Evolutionary conservation across 805 yeast genomes (phyloP).

Genomic region (Kregervanrija delftensis): DNA sequence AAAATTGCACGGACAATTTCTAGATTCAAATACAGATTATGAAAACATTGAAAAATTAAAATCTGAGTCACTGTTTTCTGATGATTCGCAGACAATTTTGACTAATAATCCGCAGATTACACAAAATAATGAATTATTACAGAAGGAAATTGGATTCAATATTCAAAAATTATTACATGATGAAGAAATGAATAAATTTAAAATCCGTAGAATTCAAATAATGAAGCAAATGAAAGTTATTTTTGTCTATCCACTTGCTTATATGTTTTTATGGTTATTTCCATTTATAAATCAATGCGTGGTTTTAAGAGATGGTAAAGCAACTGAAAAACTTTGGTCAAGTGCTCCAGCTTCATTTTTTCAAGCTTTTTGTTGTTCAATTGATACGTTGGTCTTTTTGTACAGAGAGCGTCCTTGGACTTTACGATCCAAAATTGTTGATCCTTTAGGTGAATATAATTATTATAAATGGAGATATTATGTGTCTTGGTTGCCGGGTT

Average conservation of each 20-base stretch:
- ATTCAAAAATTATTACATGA: slow-evolving; percentile 39
- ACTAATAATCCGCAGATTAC: slow-evolving; percentile 1
- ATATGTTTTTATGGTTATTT: slow-evolving; percentile 72
- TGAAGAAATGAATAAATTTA: slow-evolving; percentile 55
- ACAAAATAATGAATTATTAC: slow-evolving; percentile 9
- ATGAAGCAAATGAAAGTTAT: slow-evolving; percentile 73
- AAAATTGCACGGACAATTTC: slow-evolving; percentile 22
- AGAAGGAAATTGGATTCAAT: slow-evolving; percentile 22
- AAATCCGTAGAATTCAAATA: slow-evolving; percentile 56
- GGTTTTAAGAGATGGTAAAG: slow-evolving; percentile 42
- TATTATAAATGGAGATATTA: slow-evolving; percentile 17
- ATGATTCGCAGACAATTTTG: neutral
- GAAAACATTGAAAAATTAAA: slow-evolving; percentile 20
- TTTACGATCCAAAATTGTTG: slow-evolving; percentile 20
- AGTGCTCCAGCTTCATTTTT: slow-evolving; percentile 63
- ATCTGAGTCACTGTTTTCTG: slow-evolving; percentile 6
- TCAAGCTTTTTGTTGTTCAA: slow-evolving; percentile 74
- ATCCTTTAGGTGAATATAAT: slow-evolving; percentile 11
- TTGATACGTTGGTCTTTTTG: slow-evolving; percentile 70
- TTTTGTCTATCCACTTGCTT: slow-evolving; percentile 79
- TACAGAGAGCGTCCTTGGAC: slow-evolving; percentile 79
- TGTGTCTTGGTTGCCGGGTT: slow-evolving; percentile 25
- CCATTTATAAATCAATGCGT: slow-evolving; percentile 61
- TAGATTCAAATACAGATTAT: slow-evolving; percentile 21
- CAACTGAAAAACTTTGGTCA: slow-evolving; percentile 53